Percentiles rank a stretch among this genome's conserved stretches.
Conservation (phyloP, 2,329 filamentous ascomycete genomes). For the Scleromitrula shiraiana region DNA sequence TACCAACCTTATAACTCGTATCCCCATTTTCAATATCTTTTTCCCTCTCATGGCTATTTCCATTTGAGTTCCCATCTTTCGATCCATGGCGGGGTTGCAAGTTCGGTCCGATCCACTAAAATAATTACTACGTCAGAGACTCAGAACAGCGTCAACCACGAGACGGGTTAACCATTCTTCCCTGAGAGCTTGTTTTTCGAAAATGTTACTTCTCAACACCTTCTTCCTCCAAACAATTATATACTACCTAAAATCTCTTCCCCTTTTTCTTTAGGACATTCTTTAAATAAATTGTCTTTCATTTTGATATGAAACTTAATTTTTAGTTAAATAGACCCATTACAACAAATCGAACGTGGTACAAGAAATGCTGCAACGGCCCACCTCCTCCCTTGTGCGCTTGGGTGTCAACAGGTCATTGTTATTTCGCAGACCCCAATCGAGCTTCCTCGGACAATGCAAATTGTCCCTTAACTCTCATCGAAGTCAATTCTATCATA, state of each 20-base stretch:
- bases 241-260: no score
- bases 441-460: not conserved
- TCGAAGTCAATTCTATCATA: not conserved
- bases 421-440: slow-evolving; percentile 5
- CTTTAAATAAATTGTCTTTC: not conserved
- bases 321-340: not conserved
- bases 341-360: not conserved
- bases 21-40: no score
- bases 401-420: slow-evolving; percentile 5
- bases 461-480: not conserved
- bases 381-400: slow-evolving; percentile 17
- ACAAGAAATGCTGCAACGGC: slow-evolving; percentile 20
- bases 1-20: no score
- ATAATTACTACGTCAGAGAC: not conserved
- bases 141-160: no score
- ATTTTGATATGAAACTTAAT: slow-evolving; percentile 9
- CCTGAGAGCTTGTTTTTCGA: no score
- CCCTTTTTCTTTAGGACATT: not conserved
- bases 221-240: not conserved
- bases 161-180: not conserved
- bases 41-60: no score
- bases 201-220: no score
- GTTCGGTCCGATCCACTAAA: not conserved
- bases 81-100: not conserved
- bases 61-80: no score